These are phyloP conservation scores for Phytophthora hybrid DNA, from an alignment of 352 stramenopile species.

Conservation along the genomic window DNA sequence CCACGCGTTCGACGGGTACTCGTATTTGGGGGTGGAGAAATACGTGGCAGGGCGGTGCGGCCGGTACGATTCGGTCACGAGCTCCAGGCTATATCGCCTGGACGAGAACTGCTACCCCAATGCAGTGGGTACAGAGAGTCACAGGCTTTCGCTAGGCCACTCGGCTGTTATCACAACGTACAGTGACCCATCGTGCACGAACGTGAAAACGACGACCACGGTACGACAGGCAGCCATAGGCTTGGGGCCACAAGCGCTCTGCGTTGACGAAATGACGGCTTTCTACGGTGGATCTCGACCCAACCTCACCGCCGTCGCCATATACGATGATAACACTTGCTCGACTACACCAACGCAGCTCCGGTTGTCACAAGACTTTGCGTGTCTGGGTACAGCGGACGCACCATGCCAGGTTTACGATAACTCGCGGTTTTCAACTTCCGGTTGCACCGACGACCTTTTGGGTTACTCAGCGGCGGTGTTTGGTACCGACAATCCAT, in stretches of 20 bases:
- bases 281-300: conserved; percentile 2
- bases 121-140: conserved; percentile 1
- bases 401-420: background rate
- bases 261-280: background rate
- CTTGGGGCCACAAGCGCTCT: background rate
- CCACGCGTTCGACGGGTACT: background rate
- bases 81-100: conserved; percentile 1
- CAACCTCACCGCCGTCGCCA: conserved; percentile 6
- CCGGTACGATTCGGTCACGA: background rate
- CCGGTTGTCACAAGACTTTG: conserved; percentile 11
- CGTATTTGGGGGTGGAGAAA: conserved; percentile 12
- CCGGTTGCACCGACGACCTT: background rate
- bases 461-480: background rate
- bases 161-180: conserved; percentile 8
- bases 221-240: background rate
- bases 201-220: background rate
- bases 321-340: conserved; percentile 15
- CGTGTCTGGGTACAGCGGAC: background rate
- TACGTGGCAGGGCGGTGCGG: background rate
- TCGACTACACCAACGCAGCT: conserved; percentile 5
- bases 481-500: conserved; percentile 14
- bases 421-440: background rate
- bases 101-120: conserved; percentile 23
- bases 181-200: conserved; percentile 1
- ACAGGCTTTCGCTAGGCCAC: conserved; percentile 7